Conservation (phyloP, 1,139 yeast species). For the Magnusiomyces paraingens region DNA sequence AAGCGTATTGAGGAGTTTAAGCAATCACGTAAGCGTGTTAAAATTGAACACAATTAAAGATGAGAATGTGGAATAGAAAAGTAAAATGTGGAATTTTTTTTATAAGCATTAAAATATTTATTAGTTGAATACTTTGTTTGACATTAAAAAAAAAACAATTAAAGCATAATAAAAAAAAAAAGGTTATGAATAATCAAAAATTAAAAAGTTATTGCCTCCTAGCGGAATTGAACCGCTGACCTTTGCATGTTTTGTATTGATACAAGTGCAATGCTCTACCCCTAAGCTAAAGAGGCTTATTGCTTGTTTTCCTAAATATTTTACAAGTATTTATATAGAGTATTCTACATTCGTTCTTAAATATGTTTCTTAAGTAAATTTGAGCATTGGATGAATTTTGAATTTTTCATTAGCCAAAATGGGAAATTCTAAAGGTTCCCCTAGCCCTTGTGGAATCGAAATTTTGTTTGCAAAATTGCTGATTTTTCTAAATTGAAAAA, state of each 20-base stretch:
- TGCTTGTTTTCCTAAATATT: neutral
- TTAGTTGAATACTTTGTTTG: too few relatives aligned
- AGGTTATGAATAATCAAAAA: neutral
- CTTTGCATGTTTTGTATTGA: neutral
- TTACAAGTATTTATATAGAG: neutral
- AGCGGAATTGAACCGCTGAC: conserved; percentile 2
- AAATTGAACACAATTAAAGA: too few relatives aligned
- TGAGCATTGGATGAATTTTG: too few relatives aligned
- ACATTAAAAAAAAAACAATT: too few relatives aligned
- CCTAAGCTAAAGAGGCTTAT: neutral
- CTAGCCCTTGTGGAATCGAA: too few relatives aligned
- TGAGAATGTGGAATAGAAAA: too few relatives aligned
- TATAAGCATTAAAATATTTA: too few relatives aligned
- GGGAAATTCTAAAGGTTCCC: too few relatives aligned
- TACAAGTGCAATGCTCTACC: conserved; percentile 2
- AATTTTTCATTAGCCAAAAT: too few relatives aligned
- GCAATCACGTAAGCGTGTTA: neutral
- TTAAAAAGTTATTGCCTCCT: neutral
- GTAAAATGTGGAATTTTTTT: too few relatives aligned
- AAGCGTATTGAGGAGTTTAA: conserved; percentile 11
- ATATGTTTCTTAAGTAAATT: neutral
- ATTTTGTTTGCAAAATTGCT: neutral
- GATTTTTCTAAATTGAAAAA: neutral
- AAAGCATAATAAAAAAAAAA: neutral
- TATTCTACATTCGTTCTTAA: too few relatives aligned